Evolutionary conservation across 306 rosid species (phyloP).

Genomic region (Pyrus betulifolia): DNA sequence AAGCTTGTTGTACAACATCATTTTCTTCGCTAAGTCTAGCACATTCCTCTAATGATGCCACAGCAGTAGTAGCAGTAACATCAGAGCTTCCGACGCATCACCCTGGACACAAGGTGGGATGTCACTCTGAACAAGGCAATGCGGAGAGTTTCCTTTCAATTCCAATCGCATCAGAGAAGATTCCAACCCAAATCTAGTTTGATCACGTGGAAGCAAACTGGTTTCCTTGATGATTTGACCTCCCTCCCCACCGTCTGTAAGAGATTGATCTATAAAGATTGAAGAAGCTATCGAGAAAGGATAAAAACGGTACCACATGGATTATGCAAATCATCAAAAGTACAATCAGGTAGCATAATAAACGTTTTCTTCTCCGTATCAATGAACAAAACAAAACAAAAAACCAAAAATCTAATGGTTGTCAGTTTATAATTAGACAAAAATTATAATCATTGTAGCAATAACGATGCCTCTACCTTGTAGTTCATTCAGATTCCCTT

Average conservation of each 20-base stretch:
- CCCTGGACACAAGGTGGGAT: slow-evolving; percentile 36
- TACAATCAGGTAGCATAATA: slow-evolving; percentile 1
- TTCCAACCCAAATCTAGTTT: slow-evolving; percentile 31
- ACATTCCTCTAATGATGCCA: slow-evolving; percentile 24
- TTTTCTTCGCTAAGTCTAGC: slow-evolving; percentile 27
- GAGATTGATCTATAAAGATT: slow-evolving; percentile 6
- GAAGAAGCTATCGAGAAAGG: background rate
- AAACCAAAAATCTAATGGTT: background rate
- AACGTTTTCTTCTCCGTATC: background rate
- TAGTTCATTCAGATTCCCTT: slow-evolving; percentile 8
- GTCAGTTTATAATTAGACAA: background rate
- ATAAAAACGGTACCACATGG: background rate
- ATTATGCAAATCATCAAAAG: background rate
- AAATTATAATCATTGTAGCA: background rate
- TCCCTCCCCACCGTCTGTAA: slow-evolving; percentile 41
- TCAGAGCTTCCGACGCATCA: slow-evolving; percentile 32
- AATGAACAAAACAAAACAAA: background rate
- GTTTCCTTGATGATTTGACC: slow-evolving; percentile 36
- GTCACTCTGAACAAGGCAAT: slow-evolving; percentile 34
- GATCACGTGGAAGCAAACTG: slow-evolving; percentile 39
- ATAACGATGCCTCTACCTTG: slow-evolving; percentile 1
- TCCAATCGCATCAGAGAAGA: slow-evolving; percentile 34
- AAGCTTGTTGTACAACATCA: slow-evolving; percentile 30
- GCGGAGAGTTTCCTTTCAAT: slow-evolving; percentile 30
- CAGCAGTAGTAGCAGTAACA: slow-evolving; percentile 26